Evolutionary conservation across 768 basidiomycete genomes (phyloP).

Genomic region (Tricholoma matsutake): DNA sequence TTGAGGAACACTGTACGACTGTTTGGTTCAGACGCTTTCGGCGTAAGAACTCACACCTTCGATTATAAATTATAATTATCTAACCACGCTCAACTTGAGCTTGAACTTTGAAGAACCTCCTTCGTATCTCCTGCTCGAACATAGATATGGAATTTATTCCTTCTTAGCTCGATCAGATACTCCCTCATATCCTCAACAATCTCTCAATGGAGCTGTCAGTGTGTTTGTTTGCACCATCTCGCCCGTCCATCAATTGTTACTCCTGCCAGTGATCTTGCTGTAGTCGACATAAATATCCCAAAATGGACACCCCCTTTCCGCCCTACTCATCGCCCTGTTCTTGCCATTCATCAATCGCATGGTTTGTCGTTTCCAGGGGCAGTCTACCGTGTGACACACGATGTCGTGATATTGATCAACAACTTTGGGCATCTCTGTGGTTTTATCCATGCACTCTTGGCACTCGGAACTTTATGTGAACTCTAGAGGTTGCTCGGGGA

Average conservation of each 20-base stretch:
- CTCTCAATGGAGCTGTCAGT: background rate
- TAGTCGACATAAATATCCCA: background rate
- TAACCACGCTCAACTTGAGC: no score
- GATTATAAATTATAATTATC: no score
- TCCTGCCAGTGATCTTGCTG: background rate
- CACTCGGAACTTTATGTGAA: background rate
- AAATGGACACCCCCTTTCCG: background rate
- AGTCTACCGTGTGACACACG: background rate
- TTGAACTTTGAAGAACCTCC: no score
- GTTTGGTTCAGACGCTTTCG: no score
- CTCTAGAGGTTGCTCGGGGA: background rate
- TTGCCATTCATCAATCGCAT: background rate
- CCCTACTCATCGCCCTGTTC: background rate
- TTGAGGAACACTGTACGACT: no score
- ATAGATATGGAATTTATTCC: no score
- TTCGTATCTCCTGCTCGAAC: no score
- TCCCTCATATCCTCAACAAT: background rate
- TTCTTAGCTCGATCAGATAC: background rate
- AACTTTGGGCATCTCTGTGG: background rate
- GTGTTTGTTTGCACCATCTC: background rate
- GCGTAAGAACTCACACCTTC: no score
- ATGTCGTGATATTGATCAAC: background rate
- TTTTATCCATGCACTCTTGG: background rate
- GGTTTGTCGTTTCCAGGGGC: background rate
- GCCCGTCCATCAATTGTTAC: background rate